Conservation (phyloP, 352 stramenopile species). For the Phytophthora podocarpi region DNA sequence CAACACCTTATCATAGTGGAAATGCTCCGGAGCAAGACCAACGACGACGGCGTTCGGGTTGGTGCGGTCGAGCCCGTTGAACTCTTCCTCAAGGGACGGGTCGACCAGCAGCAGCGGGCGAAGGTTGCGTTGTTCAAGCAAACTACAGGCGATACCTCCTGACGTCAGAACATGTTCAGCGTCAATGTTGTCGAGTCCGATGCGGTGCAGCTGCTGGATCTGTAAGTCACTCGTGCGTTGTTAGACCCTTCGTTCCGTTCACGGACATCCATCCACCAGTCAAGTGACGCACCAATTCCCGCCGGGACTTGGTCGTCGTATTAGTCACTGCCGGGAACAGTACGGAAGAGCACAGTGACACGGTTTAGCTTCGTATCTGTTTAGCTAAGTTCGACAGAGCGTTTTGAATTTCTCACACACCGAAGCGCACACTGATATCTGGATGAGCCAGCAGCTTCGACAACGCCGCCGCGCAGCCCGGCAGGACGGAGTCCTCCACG, state of each 20-base stretch:
- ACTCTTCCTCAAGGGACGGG: conserved; percentile 50
- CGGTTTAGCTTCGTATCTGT: neutral
- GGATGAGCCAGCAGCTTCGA: conserved; percentile 34
- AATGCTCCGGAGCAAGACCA: conserved; percentile 50
- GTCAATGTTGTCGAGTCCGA: conserved; percentile 47
- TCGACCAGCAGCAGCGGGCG: conserved; percentile 55
- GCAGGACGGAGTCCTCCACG: conserved; percentile 52
- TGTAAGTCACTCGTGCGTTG: neutral
- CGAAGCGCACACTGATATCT: conserved; percentile 53
- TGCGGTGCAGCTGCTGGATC: conserved; percentile 51
- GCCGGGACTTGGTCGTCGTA: conserved; percentile 65
- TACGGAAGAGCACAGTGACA: neutral
- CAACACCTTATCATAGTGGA: conserved; percentile 70
- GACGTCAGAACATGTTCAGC: conserved; percentile 51
- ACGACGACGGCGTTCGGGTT: conserved; percentile 70
- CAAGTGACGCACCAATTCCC: conserved; percentile 37
- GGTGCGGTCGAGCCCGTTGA: conserved; percentile 38
- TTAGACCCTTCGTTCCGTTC: neutral
- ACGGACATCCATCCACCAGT: neutral
- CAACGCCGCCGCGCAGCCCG: conserved; percentile 44
- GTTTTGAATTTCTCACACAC: too few relatives aligned
- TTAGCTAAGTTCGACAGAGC: neutral
- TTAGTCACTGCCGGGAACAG: conserved; percentile 52
- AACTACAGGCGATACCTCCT: conserved; percentile 42
- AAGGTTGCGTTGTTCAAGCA: conserved; percentile 43